Evolutionary conservation across 1,139 yeast genomes (phyloP).

Genomic region (Candida anutae): DNA sequence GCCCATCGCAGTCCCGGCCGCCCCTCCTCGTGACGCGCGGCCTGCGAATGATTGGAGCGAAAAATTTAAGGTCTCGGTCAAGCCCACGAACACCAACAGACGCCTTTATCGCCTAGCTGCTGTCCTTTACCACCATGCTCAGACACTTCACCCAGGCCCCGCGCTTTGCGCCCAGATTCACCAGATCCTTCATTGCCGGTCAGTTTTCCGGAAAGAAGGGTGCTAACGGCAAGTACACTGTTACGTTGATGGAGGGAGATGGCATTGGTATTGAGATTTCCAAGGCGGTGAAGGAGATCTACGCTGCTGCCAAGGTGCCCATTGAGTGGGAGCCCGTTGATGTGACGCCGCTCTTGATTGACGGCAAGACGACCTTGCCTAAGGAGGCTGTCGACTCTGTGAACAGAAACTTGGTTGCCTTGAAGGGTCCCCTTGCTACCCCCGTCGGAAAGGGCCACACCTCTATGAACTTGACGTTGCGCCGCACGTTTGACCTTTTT

Average conservation of each 20-base stretch:
- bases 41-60: no score
- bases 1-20: no score
- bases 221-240: conserved; percentile 71
- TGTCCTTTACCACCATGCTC: conserved; percentile 22
- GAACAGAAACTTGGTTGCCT: conserved; percentile 86
- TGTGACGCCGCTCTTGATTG: conserved; percentile 85
- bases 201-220: conserved; percentile 42
- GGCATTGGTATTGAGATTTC: conserved; percentile 97
- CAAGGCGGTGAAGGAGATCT: conserved; percentile 83
- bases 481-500: conserved; percentile 92
- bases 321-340: conserved; percentile 97
- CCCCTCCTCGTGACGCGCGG: no score
- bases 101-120: no score
- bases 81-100: no score
- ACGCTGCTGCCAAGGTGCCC: conserved; percentile 89
- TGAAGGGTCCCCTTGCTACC: conserved; percentile 96
- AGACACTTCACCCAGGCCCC: conserved; percentile 32
- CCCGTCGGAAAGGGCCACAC: conserved; percentile 99
- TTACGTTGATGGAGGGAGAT: conserved; percentile 96
- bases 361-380: conserved; percentile 93
- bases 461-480: conserved; percentile 91
- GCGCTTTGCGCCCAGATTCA: conserved; percentile 28
- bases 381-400: conserved; percentile 87
- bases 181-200: conserved; percentile 43
- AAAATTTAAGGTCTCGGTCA: no score